These are phyloP conservation scores for Cladosporium sp. DNA, from an alignment of 2,329 filamentous ascomycete genomes.

Conservation along the genomic window DNA sequence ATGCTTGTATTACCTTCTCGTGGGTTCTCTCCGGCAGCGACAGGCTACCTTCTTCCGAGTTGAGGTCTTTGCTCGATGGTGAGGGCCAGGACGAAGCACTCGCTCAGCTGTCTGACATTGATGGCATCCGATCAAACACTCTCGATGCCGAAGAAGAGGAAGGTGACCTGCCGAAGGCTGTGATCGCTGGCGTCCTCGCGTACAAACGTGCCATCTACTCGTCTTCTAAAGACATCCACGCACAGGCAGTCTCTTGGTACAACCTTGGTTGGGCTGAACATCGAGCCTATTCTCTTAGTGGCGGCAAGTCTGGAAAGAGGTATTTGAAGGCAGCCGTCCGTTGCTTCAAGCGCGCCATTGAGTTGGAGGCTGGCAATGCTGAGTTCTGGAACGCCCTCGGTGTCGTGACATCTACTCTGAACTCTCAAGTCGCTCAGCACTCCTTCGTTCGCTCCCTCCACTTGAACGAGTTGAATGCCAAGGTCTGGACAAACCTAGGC, in stretches of 20 bases:
- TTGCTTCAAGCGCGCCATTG: constrained; percentile 94
- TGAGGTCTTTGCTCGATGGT: constrained; percentile 57
- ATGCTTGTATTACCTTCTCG: constrained; percentile 81
- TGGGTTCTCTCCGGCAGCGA: constrained; percentile 65
- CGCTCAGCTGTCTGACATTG: constrained; percentile 59
- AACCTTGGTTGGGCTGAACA: constrained; percentile 95
- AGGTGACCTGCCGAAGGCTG: constrained; percentile 42
- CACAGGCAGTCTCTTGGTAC: constrained; percentile 94
- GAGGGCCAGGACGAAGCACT: constrained; percentile 54
- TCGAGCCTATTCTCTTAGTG: constrained; percentile 66
- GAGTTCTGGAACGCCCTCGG: constrained; percentile 98
- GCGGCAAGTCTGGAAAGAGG: constrained; percentile 54
- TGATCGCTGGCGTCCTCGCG: constrained; percentile 68
- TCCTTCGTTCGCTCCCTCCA: constrained; percentile 90
- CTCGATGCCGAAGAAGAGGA: not conserved
- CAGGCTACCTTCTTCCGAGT: constrained; percentile 57
- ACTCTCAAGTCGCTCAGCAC: constrained; percentile 85
- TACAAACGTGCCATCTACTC: constrained; percentile 83
- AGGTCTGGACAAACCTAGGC: constrained; percentile 87
- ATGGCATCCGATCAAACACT: not conserved
- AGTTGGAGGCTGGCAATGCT: constrained; percentile 86
- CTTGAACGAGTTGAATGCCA: constrained; percentile 79
- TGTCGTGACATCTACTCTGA: constrained; percentile 82
- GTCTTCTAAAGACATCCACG: constrained; percentile 70
- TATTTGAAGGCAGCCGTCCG: constrained; percentile 78